These are phyloP conservation scores for Protomyces inundatus DNA, from an alignment of 1,139 yeast species.

Conservation along the genomic window DNA sequence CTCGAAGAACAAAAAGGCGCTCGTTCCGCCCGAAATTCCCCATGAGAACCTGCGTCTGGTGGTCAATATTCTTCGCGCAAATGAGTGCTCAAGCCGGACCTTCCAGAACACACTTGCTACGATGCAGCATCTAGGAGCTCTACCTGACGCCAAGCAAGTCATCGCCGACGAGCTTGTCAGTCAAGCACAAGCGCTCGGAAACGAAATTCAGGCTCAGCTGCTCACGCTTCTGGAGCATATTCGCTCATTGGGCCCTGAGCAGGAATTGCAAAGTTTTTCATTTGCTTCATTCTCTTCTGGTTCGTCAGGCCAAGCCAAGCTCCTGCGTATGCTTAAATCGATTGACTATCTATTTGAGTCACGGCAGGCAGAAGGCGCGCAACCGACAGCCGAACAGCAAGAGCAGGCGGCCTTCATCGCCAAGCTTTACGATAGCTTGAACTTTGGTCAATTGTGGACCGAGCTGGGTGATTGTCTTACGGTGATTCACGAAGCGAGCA, in stretches of 20 bases:
- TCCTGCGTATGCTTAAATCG: constrained; percentile 79
- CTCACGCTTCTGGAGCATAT: constrained; percentile 50
- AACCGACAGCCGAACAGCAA: constrained; percentile 38
- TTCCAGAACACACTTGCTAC: constrained; percentile 79
- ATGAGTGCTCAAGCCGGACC: constrained; percentile 79
- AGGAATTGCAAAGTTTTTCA: constrained; percentile 50
- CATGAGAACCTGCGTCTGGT: constrained; percentile 58
- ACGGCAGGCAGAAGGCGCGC: constrained; percentile 41
- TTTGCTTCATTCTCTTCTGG: constrained; percentile 70
- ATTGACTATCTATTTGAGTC: constrained; percentile 57
- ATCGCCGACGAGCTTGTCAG: constrained; percentile 66
- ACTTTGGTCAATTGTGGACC: constrained; percentile 79
- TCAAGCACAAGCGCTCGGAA: constrained; percentile 60
- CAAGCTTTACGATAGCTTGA: constrained; percentile 40
- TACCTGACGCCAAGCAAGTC: constrained; percentile 57
- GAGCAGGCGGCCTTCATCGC: constrained; percentile 35
- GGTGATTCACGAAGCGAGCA: constrained; percentile 42
- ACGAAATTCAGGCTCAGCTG: constrained; percentile 54
- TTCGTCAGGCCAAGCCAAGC: constrained; percentile 81
- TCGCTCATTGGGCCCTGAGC: constrained; percentile 40
- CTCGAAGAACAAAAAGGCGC: constrained; percentile 31
- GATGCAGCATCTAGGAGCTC: constrained; percentile 67
- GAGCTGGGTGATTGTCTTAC: constrained; percentile 73
- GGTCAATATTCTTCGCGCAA: constrained; percentile 67
- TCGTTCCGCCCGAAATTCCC: constrained; percentile 62